Percentiles rank a stretch among this genome's conserved stretches.
Evolutionary conservation across 192 early-diverging fungal species (phyloP).

Genomic region (Backusella tuberculispora): DNA sequence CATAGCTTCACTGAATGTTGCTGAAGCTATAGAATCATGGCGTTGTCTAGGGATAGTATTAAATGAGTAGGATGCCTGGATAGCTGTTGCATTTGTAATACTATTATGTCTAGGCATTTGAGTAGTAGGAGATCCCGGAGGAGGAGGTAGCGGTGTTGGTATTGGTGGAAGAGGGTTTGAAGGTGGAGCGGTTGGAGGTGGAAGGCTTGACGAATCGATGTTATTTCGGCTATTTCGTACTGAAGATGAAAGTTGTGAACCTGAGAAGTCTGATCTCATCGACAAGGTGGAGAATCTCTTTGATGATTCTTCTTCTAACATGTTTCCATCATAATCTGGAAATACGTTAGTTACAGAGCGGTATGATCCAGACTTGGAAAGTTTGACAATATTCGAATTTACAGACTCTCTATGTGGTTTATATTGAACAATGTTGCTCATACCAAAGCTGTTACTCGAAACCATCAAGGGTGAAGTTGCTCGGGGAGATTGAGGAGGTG

Average conservation of each 20-base stretch:
- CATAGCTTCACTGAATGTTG: slow-evolving; percentile 23
- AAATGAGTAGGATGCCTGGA: not conserved
- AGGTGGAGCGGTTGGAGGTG: slow-evolving; percentile 36
- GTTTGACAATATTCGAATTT: not conserved
- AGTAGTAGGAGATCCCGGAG: slow-evolving; percentile 15
- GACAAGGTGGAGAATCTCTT: slow-evolving; percentile 12
- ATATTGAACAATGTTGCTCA: slow-evolving; percentile 9
- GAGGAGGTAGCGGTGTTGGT: slow-evolving; percentile 24
- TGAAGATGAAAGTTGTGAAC: not conserved
- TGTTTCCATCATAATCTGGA: not conserved
- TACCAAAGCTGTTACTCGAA: not conserved
- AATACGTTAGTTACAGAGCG: slow-evolving; percentile 4
- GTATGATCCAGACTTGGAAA: slow-evolving; percentile 19
- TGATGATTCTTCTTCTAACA: not conserved
- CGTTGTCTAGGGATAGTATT: slow-evolving; percentile 18
- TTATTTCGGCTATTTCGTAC: not conserved
- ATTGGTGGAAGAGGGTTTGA: slow-evolving; percentile 37
- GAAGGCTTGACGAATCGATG: slow-evolving; percentile 5
- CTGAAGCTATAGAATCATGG: slow-evolving; percentile 15
- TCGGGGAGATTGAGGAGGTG: slow-evolving; percentile 28
- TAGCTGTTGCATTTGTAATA: not conserved
- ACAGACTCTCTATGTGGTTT: slow-evolving; percentile 8
- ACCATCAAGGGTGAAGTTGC: slow-evolving; percentile 18
- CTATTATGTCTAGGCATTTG: not conserved
- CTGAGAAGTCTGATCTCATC: not conserved